Conservation (phyloP, 148 eudicot species). For the Amaranthus palmeri region DNA sequence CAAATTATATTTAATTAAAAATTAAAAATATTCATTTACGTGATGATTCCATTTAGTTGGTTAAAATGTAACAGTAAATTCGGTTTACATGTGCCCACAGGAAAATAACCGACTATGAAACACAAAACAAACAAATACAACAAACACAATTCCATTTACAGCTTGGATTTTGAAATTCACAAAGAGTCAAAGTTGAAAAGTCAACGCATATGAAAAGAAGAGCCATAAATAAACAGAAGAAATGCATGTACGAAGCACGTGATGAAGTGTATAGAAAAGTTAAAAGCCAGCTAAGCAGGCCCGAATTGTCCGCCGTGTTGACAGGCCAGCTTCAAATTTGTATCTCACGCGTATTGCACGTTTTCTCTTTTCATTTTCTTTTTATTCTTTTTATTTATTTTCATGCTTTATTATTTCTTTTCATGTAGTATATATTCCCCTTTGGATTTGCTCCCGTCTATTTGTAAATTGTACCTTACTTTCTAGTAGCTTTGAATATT, state of each 20-base stretch:
- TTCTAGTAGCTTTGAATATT: no score
- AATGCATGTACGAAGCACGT: constrained; percentile 14
- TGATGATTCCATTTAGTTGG: no score
- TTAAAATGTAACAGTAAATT: no score
- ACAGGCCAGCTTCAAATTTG: not conserved
- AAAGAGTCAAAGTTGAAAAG: constrained; percentile 1
- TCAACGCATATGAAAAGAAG: constrained; percentile 13
- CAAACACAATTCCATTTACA: no score
- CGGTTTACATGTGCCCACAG: no score
- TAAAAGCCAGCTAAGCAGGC: constrained; percentile 1
- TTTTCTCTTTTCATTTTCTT: not conserved
- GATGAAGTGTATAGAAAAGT: not conserved
- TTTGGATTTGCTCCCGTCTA: no score
- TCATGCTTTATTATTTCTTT: not conserved
- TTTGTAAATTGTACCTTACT: no score
- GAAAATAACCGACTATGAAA: no score
- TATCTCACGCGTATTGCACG: not conserved
- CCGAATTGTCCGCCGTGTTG: constrained; percentile 7
- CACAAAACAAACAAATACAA: no score
- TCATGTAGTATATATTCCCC: no score
- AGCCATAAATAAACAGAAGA: constrained; percentile 5
- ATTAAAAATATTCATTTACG: no score
- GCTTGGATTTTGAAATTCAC: not conserved
- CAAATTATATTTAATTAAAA: no score
- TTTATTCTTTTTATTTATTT: not conserved